These are phyloP conservation scores for Fusarium redolens DNA, from an alignment of 2,329 filamentous ascomycete species.

Conservation along the genomic window DNA sequence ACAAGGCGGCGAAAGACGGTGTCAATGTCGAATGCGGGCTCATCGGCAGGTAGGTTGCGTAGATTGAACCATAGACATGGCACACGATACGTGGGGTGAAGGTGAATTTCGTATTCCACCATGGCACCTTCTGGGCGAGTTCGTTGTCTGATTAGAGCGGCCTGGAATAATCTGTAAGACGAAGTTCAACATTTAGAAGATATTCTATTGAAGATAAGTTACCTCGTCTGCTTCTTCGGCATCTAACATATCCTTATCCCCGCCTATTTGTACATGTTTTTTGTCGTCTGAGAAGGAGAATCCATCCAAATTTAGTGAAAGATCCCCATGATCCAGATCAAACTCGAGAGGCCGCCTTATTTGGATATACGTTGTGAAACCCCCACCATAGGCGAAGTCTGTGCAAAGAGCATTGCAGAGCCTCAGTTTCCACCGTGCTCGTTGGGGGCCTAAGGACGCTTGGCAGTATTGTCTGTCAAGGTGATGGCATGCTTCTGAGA, in stretches of 20 bases:
- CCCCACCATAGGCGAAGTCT: conserved; percentile 55
- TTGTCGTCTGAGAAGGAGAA: conserved; percentile 56
- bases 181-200: conserved; percentile 4
- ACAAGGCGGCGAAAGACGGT: conserved; percentile 78
- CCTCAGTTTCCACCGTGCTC: conserved; percentile 66
- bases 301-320: conserved; percentile 58
- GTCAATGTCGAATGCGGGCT: conserved; percentile 71
- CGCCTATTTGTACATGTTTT: conserved; percentile 38
- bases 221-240: conserved; percentile 66
- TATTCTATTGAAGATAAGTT: conserved; percentile 36
- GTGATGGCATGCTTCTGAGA: conserved; percentile 72
- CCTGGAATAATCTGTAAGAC: conserved; percentile 50
- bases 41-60: conserved; percentile 65
- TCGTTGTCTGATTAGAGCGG: conserved; percentile 51
- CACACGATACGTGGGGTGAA: conserved; percentile 79
- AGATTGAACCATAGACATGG: conserved; percentile 82
- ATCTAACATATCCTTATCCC: conserved; percentile 61
- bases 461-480: conserved; percentile 69
- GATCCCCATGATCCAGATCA: conserved; percentile 56
- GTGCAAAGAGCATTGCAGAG: conserved; percentile 63
- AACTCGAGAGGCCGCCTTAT: conserved; percentile 65
- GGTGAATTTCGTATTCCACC: conserved; percentile 78
- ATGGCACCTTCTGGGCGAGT: conserved; percentile 53
- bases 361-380: conserved; percentile 65
- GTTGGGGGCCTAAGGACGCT: conserved; percentile 66